Base-by-base conservation (phyloP, 257 asterid genomes). In the Marsdenia floribunda region DNA sequence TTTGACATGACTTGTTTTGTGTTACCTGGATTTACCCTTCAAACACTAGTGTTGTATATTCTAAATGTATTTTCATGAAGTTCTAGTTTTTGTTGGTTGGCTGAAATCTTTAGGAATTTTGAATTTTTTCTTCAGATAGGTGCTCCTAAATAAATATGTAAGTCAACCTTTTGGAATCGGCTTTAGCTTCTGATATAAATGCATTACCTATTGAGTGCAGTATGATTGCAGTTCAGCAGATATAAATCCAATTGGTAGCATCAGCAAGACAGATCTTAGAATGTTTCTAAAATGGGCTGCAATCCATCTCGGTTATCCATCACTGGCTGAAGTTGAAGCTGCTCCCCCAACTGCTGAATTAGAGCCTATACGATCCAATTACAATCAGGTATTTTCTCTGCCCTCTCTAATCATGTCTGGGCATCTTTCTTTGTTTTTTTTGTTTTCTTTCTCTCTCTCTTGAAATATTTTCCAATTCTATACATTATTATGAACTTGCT, bases 211-310 rank as follows among this genome's bases (percentile, higher is more conserved):
- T 75, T 42, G 53, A 50, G 24, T 83, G 86, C 94, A 91, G 99
- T 94, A 94, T 75, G 97, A 92, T 86, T 94, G 99, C 87, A 94
- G 96, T 85, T 85, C 99, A 54, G 99, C 97, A 76, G 99, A 94
- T 87, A 92, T 92, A 79, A 94, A 92, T 82, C 98, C 98, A 52
- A 90, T 94, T 64, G 98, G 98, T 72, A 94, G 96, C 80, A 88
- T 92, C 78, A 94, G 94, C 85, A 94, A 92, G 89, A 95, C 85
- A 77, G 99, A 92, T 83, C 89, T 92, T 49, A 86, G 97, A 61
- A 81, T 80, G 42, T 94, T 94, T 82, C 79, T 94, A 79, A 88
- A 77, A 83, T 92, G 97, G 97, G 99, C 97, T 77, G 92, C 95
- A 53, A 82, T 82, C 71, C 88, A 92, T 89, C 88, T 94, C 79